A percentile compares a stretch with the other conserved stretches of the same genome.
Evolutionary conservation across 1,139 yeast genomes (phyloP).

Genomic region (Yamadazyma songkhlaensis): DNA sequence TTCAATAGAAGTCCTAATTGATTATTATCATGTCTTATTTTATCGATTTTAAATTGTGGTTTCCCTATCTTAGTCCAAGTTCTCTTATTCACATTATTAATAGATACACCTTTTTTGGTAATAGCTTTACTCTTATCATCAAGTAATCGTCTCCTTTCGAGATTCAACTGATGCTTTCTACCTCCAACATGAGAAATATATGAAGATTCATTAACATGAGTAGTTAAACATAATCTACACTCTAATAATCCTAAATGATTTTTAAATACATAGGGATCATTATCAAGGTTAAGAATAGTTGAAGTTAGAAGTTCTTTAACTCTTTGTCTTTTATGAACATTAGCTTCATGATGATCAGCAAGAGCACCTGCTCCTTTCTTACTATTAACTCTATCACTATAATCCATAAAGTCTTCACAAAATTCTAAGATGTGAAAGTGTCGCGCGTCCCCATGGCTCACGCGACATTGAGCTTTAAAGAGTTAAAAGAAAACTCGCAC

Average conservation of each 20-base stretch:
- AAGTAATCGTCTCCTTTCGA: slow-evolving; percentile 53
- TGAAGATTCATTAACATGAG: slow-evolving; percentile 72
- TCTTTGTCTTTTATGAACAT: slow-evolving; percentile 63
- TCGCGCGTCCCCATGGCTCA: neutral
- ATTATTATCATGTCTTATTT: slow-evolving; percentile 59
- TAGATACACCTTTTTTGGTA: slow-evolving; percentile 18
- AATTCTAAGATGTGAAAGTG: neutral
- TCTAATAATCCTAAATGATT: slow-evolving; percentile 75
- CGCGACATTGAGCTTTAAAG: no score
- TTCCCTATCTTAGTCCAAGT: slow-evolving; percentile 63
- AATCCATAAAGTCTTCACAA: slow-evolving; percentile 31
- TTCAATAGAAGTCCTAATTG: slow-evolving; percentile 63
- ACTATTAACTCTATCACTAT: slow-evolving; percentile 43
- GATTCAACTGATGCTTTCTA: slow-evolving; percentile 65
- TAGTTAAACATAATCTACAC: slow-evolving; percentile 72
- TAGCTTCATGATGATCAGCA: slow-evolving; percentile 66
- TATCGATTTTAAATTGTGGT: slow-evolving; percentile 66
- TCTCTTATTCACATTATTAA: slow-evolving; percentile 41
- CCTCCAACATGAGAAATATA: slow-evolving; percentile 82
- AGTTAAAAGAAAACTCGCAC: neutral
- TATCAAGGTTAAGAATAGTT: slow-evolving; percentile 59
- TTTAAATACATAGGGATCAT: slow-evolving; percentile 74
- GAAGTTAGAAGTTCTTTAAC: slow-evolving; percentile 62
- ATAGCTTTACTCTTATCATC: slow-evolving; percentile 31
- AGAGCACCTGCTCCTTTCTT: slow-evolving; percentile 65